A percentile compares a stretch with the other conserved stretches of the same genome.
phyloP scores from a whole-genome alignment of 768 basidiomycete species.

The Lactifluus hygrophoroides region DNA sequence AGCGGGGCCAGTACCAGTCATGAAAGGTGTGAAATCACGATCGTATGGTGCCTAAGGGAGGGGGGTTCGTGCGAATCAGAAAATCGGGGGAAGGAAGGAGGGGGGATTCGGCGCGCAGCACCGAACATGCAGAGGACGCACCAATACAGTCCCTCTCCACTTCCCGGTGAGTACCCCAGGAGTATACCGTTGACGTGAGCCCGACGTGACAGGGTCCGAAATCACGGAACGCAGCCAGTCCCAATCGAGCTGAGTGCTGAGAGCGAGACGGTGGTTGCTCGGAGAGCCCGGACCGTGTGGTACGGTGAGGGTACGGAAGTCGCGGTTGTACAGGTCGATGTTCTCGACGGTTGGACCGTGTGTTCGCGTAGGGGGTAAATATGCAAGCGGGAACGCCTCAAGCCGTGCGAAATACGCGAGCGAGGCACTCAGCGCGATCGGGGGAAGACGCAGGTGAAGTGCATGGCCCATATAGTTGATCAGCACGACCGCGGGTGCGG shows the following conservation, averaged over 20 bases:
- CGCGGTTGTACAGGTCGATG: slow-evolving; percentile 9
- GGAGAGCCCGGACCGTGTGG: slow-evolving; percentile 3
- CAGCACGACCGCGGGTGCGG: neutral
- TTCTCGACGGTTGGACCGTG: slow-evolving; percentile 4
- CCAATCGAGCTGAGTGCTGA: neutral
- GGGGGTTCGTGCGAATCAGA: neutral
- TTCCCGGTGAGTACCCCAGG: slow-evolving; percentile 9
- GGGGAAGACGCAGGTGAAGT: slow-evolving; percentile 8
- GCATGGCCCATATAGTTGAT: slow-evolving; percentile 8
- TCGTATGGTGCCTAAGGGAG: neutral
- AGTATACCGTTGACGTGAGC: neutral
- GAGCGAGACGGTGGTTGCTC: neutral
- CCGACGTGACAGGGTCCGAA: neutral
- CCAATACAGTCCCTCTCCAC: slow-evolving; percentile 9
- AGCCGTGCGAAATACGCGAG: slow-evolving; percentile 16
- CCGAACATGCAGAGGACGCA: slow-evolving; percentile 6
- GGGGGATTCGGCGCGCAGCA: neutral
- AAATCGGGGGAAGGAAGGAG: neutral
- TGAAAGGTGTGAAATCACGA: neutral
- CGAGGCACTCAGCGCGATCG: slow-evolving; percentile 11
- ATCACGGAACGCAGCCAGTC: slow-evolving; percentile 13
- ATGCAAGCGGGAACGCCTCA: neutral
- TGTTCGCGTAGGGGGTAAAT: neutral
- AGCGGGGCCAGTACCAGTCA: slow-evolving; percentile 2
- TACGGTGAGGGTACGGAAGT: neutral